A percentile compares a stretch with the other conserved stretches of the same genome.
phyloP scores from a whole-genome alignment of 164 flowering plant genomes.

The Vitis amurensis region DNA sequence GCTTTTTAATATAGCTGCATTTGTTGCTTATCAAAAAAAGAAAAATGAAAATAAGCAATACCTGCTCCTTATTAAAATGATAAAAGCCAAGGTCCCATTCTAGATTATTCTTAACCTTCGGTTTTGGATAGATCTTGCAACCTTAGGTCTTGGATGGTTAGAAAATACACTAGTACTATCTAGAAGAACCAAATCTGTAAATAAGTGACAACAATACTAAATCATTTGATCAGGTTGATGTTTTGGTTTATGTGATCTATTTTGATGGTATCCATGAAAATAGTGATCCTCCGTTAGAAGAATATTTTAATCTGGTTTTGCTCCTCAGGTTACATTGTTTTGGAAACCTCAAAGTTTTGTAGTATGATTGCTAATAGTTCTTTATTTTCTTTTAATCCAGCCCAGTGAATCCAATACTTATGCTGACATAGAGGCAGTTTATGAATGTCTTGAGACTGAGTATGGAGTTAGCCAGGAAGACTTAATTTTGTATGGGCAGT shows the following conservation, averaged over 20 bases:
- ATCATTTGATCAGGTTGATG: not conserved
- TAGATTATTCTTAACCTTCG: too few relatives aligned
- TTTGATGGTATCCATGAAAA: not conserved
- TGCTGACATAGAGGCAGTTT: conserved; percentile 98
- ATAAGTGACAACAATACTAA: not conserved
- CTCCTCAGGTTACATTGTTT: not conserved
- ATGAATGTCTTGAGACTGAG: conserved; percentile 83
- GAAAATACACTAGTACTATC: not conserved
- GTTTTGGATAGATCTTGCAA: not conserved
- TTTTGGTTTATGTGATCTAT: not conserved
- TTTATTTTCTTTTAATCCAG: conserved; percentile 40
- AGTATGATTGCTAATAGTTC: not conserved
- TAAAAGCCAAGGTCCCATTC: too few relatives aligned
- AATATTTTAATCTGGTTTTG: not conserved
- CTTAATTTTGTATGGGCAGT: conserved; percentile 90
- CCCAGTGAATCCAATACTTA: conserved; percentile 93
- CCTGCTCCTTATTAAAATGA: too few relatives aligned
- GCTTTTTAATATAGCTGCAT: too few relatives aligned
- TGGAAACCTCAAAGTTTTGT: not conserved
- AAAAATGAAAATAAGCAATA: too few relatives aligned
- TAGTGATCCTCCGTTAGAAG: not conserved
- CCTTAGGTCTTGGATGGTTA: not conserved
- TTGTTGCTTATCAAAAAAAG: too few relatives aligned
- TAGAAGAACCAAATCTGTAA: not conserved
- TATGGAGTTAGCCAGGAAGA: conserved; percentile 92